Conservation (phyloP, 2,329 filamentous ascomycete genomes). For the Cordyceps cicadae region DNA sequence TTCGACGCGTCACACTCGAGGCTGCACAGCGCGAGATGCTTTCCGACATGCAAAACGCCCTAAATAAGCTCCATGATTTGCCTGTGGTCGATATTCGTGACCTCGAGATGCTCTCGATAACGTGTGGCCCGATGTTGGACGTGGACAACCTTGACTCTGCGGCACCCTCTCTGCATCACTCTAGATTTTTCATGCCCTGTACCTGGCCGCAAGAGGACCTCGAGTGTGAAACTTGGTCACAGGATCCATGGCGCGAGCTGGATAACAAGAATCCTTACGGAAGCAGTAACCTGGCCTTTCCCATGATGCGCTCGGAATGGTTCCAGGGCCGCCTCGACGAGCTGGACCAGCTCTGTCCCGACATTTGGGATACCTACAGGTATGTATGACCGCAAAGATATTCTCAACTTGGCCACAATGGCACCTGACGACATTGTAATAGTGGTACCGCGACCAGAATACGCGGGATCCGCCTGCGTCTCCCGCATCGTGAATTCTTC, state of each 20-base stretch:
- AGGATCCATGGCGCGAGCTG: not conserved
- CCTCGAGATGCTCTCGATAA: not conserved
- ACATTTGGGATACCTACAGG: not conserved
- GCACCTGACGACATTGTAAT: not conserved
- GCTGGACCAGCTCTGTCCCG: not conserved
- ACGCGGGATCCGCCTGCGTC: not conserved
- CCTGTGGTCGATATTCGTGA: not conserved
- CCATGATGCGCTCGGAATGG: not conserved
- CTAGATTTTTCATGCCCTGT: not conserved
- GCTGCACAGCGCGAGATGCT: not conserved
- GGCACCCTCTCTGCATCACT: not conserved
- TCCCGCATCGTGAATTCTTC: not conserved
- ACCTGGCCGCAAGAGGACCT: not conserved
- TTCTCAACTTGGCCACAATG: not conserved
- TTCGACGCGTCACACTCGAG: not conserved
- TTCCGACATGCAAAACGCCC: not conserved
- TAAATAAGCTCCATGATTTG: not conserved
- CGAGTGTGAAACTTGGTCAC: not conserved
- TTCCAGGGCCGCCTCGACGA: not conserved
- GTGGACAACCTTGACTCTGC: not conserved
- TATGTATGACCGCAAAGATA: not conserved
- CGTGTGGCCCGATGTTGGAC: not conserved
- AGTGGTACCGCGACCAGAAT: not conserved
- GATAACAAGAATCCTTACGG: not conserved
- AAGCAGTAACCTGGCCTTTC: not conserved